These are phyloP conservation scores for Diaporthe sp. DNA, from an alignment of 2,329 filamentous ascomycete genomes.

Conservation along the genomic window DNA sequence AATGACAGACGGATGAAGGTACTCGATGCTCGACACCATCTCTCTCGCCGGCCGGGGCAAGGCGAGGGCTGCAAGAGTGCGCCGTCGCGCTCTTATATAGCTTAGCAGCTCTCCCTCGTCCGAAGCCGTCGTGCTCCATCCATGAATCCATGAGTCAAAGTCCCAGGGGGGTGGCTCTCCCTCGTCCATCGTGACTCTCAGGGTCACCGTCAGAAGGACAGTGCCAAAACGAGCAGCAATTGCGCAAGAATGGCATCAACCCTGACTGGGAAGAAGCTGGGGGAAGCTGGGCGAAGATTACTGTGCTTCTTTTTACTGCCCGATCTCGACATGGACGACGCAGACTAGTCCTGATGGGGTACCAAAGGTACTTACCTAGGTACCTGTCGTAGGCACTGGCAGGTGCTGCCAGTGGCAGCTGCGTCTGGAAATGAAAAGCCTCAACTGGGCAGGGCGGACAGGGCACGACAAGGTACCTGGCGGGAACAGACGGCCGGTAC, in stretches of 20 bases:
- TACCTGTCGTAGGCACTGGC: no score
- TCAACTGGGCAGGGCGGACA: background rate
- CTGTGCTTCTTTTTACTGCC: background rate
- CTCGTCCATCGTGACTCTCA: constrained; percentile 24
- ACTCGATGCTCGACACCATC: constrained; percentile 17
- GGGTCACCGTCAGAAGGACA: constrained; percentile 22
- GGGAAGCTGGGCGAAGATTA: constrained; percentile 18
- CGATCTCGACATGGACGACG: background rate
- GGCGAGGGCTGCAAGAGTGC: background rate
- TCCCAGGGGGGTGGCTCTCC: background rate
- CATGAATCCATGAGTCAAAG: constrained; percentile 26
- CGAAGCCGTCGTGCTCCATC: background rate
- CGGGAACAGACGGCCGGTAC: constrained; percentile 28
- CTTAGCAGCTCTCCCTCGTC: background rate
- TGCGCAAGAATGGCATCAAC: constrained; percentile 29
- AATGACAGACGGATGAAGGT: background rate
- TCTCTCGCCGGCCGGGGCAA: background rate
- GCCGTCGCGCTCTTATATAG: constrained; percentile 14
- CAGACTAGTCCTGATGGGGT: constrained; percentile 5
- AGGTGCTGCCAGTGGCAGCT: no score
- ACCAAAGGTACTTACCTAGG: background rate
- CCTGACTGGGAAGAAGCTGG: constrained; percentile 24
- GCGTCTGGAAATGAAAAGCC: background rate
- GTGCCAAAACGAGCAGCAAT: constrained; percentile 18
- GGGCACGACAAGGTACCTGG: constrained; percentile 7